A percentile compares a stretch with the other conserved stretches of the same genome.
phyloP scores from a whole-genome alignment of 495 filamentous ascomycete species.

The Neurospora hispaniola region DNA sequence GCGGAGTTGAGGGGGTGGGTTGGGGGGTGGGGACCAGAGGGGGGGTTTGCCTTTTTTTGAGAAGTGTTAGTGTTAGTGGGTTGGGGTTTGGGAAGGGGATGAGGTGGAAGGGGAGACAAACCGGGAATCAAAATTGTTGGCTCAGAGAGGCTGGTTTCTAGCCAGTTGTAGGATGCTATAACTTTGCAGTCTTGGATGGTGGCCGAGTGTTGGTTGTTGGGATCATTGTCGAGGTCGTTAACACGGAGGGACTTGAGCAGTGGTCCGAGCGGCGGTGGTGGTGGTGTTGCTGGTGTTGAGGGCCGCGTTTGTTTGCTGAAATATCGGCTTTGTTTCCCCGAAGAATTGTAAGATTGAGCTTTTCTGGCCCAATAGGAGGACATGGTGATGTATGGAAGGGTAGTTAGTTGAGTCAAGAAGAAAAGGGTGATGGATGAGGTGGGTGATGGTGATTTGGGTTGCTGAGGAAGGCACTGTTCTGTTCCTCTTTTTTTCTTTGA shows the following conservation, averaged over 20 bases:
- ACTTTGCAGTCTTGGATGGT: conserved; percentile 1
- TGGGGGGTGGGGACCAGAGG: conserved; percentile 42
- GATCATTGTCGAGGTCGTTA: not conserved
- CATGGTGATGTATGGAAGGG: not conserved
- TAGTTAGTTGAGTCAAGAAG: too few species aligned
- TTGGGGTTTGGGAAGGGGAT: too few species aligned
- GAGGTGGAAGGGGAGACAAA: not conserved
- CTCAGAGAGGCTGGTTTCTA: not conserved
- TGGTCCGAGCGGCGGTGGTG: conserved; percentile 10
- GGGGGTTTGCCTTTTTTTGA: conserved; percentile 42
- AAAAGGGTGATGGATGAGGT: too few species aligned
- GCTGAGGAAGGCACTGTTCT: too few species aligned
- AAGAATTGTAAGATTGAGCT: not conserved
- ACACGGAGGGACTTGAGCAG: conserved; percentile 15
- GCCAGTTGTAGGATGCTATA: conserved; percentile 18
- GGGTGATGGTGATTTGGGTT: too few species aligned
- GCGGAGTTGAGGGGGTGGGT: conserved; percentile 23
- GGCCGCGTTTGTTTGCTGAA: not conserved
- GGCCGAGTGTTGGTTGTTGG: not conserved
- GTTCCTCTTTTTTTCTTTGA: too few species aligned
- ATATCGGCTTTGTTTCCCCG: not conserved
- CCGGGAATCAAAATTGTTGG: conserved; percentile 17
- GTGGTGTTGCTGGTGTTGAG: conserved; percentile 1
- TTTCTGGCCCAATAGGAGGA: not conserved
- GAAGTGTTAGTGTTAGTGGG: too few species aligned